Percentiles rank a stretch among this genome's conserved stretches.
Evolutionary conservation across 169 alveolate genomes (phyloP).

Genomic region (Ichthyophthirius multifiliis): DNA sequence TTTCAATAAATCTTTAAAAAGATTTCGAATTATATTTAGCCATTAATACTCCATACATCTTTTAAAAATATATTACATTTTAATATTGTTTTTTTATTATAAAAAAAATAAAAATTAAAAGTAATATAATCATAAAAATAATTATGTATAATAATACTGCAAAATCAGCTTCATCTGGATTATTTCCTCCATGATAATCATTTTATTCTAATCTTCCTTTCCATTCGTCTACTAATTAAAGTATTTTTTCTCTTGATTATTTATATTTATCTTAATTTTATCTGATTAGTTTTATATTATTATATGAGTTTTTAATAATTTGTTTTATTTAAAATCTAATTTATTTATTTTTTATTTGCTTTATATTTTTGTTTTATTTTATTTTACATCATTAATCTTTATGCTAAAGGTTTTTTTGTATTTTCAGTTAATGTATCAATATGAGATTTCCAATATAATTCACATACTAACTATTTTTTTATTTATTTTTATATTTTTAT

Average conservation of each 20-base stretch:
- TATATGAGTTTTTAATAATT: not conserved
- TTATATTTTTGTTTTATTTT: not conserved
- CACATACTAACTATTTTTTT: not conserved
- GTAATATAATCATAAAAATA: not conserved
- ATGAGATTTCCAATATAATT: not conserved
- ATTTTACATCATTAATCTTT: not conserved
- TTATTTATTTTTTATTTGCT: not conserved
- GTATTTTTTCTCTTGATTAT: not conserved
- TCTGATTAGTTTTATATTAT: not conserved
- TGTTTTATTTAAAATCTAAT: not conserved
- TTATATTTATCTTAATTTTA: not conserved
- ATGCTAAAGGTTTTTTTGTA: not conserved
- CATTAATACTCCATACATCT: slow-evolving; percentile 13
- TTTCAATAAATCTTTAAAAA: slow-evolving; percentile 8
- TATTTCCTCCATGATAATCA: slow-evolving; percentile 45
- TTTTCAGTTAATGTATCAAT: not conserved
- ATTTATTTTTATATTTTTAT: not conserved
- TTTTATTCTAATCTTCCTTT: slow-evolving; percentile 29
- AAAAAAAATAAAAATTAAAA: not conserved
- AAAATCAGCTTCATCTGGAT: slow-evolving; percentile 64
- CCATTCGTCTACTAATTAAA: slow-evolving; percentile 23
- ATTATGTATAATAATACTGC: slow-evolving; percentile 11
- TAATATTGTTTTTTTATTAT: too few species aligned
- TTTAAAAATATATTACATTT: too few species aligned
- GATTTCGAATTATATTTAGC: not conserved